Base-by-base conservation (phyloP, 2,329 filamentous ascomycete species). In the Keithomyces neogunnii region DNA sequence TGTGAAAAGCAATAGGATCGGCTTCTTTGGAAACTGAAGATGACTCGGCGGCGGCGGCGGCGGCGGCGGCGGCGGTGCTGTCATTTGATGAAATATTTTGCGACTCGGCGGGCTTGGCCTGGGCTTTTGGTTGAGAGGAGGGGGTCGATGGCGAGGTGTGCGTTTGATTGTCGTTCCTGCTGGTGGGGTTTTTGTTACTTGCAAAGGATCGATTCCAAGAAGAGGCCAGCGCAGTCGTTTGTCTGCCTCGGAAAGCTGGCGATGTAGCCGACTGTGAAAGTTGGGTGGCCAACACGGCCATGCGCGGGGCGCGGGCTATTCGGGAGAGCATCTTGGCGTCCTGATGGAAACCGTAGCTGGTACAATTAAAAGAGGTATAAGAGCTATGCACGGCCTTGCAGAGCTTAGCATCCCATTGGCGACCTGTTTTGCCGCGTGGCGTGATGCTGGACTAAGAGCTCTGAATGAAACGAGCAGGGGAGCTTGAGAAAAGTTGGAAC, bases 1-100 rank as follows among this genome's bases (percentile, higher is more conserved):
- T 85, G 61, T 85, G 78, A 49, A 80, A 75, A 29, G 82, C 74
- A 58, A 77, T 72, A 53, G 71, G 60, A 48, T 72, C 68, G 48
- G 63, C 60, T 48, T 73, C 69, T 46, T 63, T 63, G 35, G 59
- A 53, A 28, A 19, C 3, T 10, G 29, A 10, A 5, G 40, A 29
- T n/a, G 58, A 43, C 35, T 66, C 62, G 38, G 62, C 40, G 5
- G 60, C 49, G 10, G 54, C 55, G 8, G 62, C 40, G 5, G 60
- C 49, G 10, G 54, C 55, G 8, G 29, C 3, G 28, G 7, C 33
- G 33, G 6, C 33, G 33, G 11, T 51, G 19, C 19, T 36, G 9
- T 30, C 43, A 30, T 43, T 10, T 13, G 52, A 26, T 13, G 43
- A n/a, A 0, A 42, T 5, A 3, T 33, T 48, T 39, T 45, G 44